Base-by-base conservation (phyloP, 2,329 filamentous ascomycete species). In the Diaporthe helianthi region DNA sequence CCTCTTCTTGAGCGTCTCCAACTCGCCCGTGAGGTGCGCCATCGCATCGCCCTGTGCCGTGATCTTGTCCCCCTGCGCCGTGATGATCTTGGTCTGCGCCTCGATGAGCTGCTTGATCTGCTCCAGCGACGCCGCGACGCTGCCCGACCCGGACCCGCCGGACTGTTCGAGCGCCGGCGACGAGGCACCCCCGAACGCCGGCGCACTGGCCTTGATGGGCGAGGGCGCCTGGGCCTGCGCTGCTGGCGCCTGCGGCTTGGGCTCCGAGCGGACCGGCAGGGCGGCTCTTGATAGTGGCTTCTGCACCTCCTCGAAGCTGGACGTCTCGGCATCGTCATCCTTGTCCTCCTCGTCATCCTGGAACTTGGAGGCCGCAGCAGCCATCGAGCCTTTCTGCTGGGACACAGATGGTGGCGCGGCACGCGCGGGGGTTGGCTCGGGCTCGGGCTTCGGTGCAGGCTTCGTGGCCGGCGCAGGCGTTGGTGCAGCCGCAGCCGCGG, bases 351-450 rank as follows among this genome's bases (percentile, higher is more conserved):
- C 85, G 60, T 91, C 84, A 78, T 97, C 94, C 74, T 93, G 91
- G 80, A 93, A 98, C 80, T 93, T 97, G 79, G 88, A 90, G 12
- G 94, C 94, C 85, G 96, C 91, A 67, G 89, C 89, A 24, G 93
- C 89, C 80, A 98, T 96, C 15, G 93, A 97, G 33, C 88, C 87
- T 79, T 96, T 94, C 82, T 97, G 95, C 72, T 97, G 93, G 72
- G 90, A 91, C 81, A 97, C 88, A 1, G 88, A 90, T 13, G 90
- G 90, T 44, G 92, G 89, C 46, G 87, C 83, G 33, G 82, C 80
- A 8, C 83, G 80, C 15, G 82, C 76, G 4, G 80, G 78, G 4
- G 82, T 81, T 10, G 89, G 84, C 53, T 85, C 83, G 2, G 87
- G 83, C 74, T 83, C 84, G 60, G 83, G 80, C 80, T 87, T 88